Evolutionary conservation across 2,329 filamentous ascomycete genomes (phyloP).

Genomic region (Aspergillus piperis): DNA sequence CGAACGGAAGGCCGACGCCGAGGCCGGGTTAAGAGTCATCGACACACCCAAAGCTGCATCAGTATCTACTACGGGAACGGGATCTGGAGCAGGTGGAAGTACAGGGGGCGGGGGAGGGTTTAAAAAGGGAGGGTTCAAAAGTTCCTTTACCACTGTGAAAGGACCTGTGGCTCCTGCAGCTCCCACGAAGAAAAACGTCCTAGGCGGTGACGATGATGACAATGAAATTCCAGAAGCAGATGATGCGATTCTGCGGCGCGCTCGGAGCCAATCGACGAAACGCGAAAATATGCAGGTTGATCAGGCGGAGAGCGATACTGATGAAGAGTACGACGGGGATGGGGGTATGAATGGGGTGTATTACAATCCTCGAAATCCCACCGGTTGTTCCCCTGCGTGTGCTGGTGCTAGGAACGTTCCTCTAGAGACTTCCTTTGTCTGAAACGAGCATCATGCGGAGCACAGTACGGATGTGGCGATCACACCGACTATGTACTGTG

Average conservation of each 20-base stretch:
- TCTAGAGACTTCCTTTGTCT: not conserved
- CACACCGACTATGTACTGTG: not conserved
- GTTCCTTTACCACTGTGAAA: slow-evolving; percentile 65
- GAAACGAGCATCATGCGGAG: not conserved
- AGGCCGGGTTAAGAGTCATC: slow-evolving; percentile 43
- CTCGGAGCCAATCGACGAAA: slow-evolving; percentile 7
- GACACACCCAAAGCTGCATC: slow-evolving; percentile 32
- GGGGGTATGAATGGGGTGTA: slow-evolving; percentile 42
- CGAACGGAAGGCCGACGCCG: slow-evolving; percentile 46
- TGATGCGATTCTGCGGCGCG: slow-evolving; percentile 9
- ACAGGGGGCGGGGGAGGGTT: slow-evolving; percentile 50
- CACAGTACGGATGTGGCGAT: not conserved
- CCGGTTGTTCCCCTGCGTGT: slow-evolving; percentile 50
- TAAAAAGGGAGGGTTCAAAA: slow-evolving; percentile 82
- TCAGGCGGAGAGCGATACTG: slow-evolving; percentile 70
- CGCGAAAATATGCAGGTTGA: slow-evolving; percentile 9
- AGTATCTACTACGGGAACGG: slow-evolving; percentile 16
- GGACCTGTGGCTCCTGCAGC: slow-evolving; percentile 29
- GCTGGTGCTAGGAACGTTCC: slow-evolving; percentile 17
- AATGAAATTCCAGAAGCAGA: slow-evolving; percentile 31
- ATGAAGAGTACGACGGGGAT: slow-evolving; percentile 60
- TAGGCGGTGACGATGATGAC: slow-evolving; percentile 45
- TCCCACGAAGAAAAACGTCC: slow-evolving; percentile 44
- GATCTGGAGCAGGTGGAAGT: slow-evolving; percentile 22
- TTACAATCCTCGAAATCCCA: slow-evolving; percentile 56